These are phyloP conservation scores for Ceriops decandra DNA, from an alignment of 345 rosid genomes.

Conservation along the genomic window DNA sequence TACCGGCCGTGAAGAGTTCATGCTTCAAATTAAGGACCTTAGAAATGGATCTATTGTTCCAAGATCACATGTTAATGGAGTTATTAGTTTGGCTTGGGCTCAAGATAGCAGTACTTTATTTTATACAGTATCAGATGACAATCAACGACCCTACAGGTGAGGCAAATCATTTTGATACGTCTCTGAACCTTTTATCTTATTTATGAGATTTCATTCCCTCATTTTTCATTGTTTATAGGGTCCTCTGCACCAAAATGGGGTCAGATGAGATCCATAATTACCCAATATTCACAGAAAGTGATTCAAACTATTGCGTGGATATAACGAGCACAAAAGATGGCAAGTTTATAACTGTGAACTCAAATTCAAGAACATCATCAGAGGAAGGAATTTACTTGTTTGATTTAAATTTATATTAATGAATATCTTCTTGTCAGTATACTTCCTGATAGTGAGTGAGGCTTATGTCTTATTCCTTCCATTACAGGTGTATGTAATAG, in stretches of 20 bases:
- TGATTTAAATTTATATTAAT: conserved; percentile 16
- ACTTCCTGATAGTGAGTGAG: conserved; percentile 2
- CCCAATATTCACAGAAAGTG: conserved; percentile 49
- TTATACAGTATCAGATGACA: conserved; percentile 59
- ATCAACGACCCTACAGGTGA: conserved; percentile 65
- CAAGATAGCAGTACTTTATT: conserved; percentile 64
- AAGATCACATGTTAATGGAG: conserved; percentile 49
- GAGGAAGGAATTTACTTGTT: conserved; percentile 70
- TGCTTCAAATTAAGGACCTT: conserved; percentile 78
- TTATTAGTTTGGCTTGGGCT: conserved; percentile 92
- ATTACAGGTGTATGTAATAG: conserved; percentile 67
- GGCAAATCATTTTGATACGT: conserved; percentile 28
- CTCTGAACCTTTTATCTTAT: conserved; percentile 8
- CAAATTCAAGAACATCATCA: conserved; percentile 91
- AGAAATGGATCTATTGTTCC: conserved; percentile 45
- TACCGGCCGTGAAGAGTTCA: conserved; percentile 61
- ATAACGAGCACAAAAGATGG: conserved; percentile 92
- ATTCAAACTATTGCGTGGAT: conserved; percentile 79
- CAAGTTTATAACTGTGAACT: conserved; percentile 89
- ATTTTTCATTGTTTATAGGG: conserved; percentile 40
- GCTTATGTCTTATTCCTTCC: conserved; percentile 19
- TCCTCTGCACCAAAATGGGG: conserved; percentile 54
- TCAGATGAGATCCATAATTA: conserved; percentile 38
- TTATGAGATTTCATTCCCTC: conserved; percentile 16
- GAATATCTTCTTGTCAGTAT: not conserved